phyloP scores from a whole-genome alignment of 2,329 filamentous ascomycete genomes.

The Hypoxylon sp. region DNA sequence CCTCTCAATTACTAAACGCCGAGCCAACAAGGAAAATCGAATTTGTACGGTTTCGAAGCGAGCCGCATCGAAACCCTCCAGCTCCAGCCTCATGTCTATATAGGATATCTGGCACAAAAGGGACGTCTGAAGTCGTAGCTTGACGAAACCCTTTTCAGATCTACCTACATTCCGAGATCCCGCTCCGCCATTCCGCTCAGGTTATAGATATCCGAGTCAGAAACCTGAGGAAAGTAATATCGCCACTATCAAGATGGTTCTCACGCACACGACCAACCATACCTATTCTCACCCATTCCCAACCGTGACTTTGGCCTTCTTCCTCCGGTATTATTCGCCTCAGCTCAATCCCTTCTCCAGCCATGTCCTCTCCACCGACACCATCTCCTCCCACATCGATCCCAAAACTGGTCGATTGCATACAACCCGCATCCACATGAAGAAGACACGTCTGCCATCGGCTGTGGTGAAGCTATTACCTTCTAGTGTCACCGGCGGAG shows the following conservation, averaged over 20 bases:
- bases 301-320: conserved; percentile 89
- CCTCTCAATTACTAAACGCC: conserved; percentile 7
- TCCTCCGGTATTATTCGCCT: conserved; percentile 83
- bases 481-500: conserved; percentile 76
- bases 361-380: conserved; percentile 87
- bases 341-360: conserved; percentile 83
- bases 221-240: conserved; percentile 7
- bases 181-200: conserved; percentile 1
- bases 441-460: conserved; percentile 82
- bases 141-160: conserved; percentile 27
- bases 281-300: conserved; percentile 86
- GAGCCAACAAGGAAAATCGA: conserved; percentile 10
- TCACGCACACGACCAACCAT: conserved; percentile 76
- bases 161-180: conserved; percentile 13
- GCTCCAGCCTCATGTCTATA: conserved; percentile 37
- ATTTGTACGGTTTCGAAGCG: conserved; percentile 30
- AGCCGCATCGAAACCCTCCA: conserved; percentile 24
- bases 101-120: conserved; percentile 23
- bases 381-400: conserved; percentile 81
- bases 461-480: conserved; percentile 84
- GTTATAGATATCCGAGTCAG: conserved; percentile 6
- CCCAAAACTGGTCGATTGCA: conserved; percentile 80
- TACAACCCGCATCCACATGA: conserved; percentile 85
- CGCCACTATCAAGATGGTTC: conserved; percentile 66
- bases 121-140: conserved; percentile 32